These are phyloP conservation scores for Nicotiana sylvestris DNA, from an alignment of 257 asterid species.

Conservation along the genomic window DNA sequence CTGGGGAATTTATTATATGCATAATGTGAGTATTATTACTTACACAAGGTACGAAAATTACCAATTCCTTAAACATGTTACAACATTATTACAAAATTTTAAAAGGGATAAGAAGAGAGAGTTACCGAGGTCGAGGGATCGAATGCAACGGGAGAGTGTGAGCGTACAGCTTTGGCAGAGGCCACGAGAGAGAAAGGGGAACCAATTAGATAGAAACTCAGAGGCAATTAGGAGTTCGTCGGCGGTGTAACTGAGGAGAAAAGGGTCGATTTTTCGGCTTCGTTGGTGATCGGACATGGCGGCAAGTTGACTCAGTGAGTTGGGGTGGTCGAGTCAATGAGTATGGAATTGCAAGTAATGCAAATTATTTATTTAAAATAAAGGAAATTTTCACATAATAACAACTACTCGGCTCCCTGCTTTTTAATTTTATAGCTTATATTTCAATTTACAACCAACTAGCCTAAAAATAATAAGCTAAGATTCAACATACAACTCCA, in stretches of 20 bases:
- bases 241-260: conserved; percentile 46
- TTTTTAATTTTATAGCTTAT: too few relatives aligned
- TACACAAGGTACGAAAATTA: background rate
- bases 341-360: background rate
- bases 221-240: conserved; percentile 61
- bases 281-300: conserved; percentile 17
- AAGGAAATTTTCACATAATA: too few relatives aligned
- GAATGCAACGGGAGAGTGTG: conserved; percentile 36
- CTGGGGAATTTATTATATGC: background rate
- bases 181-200: conserved; percentile 69
- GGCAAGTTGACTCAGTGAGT: conserved; percentile 6
- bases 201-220: conserved; percentile 78
- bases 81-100: background rate
- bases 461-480: too few relatives aligned
- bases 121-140: conserved; percentile 47
- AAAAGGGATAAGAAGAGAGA: background rate
- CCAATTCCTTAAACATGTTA: background rate
- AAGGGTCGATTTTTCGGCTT: conserved; percentile 32
- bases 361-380: background rate
- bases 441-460: too few relatives aligned
- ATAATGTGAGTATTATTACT: background rate
- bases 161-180: conserved; percentile 57
- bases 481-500: too few relatives aligned
- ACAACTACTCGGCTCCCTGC: too few relatives aligned
- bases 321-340: background rate